phyloP scores from a whole-genome alignment of 1,139 yeast genomes.

The Pichia sp. region DNA sequence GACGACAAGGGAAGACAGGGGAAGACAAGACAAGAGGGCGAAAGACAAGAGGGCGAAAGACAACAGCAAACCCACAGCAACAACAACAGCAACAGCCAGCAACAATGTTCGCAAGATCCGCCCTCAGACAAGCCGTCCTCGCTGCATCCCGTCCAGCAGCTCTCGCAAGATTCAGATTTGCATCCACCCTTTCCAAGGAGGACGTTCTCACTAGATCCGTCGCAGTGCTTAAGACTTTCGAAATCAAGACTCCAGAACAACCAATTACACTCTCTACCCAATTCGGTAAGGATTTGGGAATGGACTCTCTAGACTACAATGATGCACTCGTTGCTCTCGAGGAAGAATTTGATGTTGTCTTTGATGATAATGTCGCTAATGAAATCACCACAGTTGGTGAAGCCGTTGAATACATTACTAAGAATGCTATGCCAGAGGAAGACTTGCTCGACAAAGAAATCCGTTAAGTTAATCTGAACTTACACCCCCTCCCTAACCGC shows the following conservation, averaged over 20 bases:
- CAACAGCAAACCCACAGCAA: no score
- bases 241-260: constrained; percentile 23
- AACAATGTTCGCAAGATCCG: constrained; percentile 32
- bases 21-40: no score
- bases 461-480: constrained; percentile 19
- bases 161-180: constrained; percentile 10
- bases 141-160: constrained; percentile 8
- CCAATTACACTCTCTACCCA: constrained; percentile 36
- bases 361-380: constrained; percentile 56
- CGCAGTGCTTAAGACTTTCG: constrained; percentile 28
- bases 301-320: constrained; percentile 57
- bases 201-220: constrained; percentile 28
- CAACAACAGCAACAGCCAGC: no score
- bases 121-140: constrained; percentile 10
- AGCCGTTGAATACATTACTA: constrained; percentile 47
- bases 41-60: no score
- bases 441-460: constrained; percentile 28
- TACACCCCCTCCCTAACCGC: background rate
- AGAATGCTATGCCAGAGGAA: constrained; percentile 27
- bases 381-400: constrained; percentile 57
- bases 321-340: constrained; percentile 60
- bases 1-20: no score
- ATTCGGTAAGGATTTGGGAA: constrained; percentile 53
- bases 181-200: constrained; percentile 26
- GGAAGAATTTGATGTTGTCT: constrained; percentile 58